Evolutionary conservation across 2,329 filamentous ascomycete genomes (phyloP).

Genomic region (Aspergillus sp.): DNA sequence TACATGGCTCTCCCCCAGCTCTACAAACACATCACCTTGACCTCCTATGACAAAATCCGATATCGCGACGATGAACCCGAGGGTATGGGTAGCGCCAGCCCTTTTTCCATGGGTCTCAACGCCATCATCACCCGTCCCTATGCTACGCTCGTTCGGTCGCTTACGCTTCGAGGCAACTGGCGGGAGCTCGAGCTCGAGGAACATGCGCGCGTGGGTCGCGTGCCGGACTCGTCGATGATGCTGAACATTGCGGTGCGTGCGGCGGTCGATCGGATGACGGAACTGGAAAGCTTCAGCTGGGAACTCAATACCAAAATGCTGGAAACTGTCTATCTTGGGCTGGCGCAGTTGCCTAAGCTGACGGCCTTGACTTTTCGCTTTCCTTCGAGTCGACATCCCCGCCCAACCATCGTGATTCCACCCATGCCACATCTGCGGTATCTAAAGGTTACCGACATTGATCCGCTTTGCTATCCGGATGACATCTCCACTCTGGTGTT

Average conservation of each 20-base stretch:
- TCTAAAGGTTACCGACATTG: conserved; percentile 61
- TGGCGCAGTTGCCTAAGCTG: conserved; percentile 53
- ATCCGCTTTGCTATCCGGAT: conserved; percentile 66
- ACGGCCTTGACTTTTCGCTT: conserved; percentile 59
- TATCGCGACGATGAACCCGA: conserved; percentile 60
- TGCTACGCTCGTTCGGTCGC: conserved; percentile 54
- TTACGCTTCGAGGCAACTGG: conserved; percentile 59
- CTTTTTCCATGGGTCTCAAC: conserved; percentile 65
- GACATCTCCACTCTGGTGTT: conserved; percentile 60
- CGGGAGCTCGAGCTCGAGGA: conserved; percentile 60
- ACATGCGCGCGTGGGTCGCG: conserved; percentile 57
- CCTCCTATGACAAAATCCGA: conserved; percentile 60
- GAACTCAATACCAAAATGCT: conserved; percentile 63
- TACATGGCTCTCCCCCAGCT: conserved; percentile 66
- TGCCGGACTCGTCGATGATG: conserved; percentile 67
- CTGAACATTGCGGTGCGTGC: conserved; percentile 62
- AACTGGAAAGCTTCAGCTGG: conserved; percentile 60
- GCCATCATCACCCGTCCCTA: conserved; percentile 61
- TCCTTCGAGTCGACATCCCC: conserved; percentile 57
- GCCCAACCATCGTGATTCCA: conserved; percentile 59
- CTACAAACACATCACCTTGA: conserved; percentile 59
- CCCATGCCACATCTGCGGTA: conserved; percentile 57
- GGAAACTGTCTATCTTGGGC: conserved; percentile 59
- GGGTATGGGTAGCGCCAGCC: conserved; percentile 63
- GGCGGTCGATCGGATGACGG: conserved; percentile 60